Percentiles rank a stretch among this genome's conserved stretches.
These are phyloP conservation scores for Gloeophyllum trabeum DNA, from an alignment of 768 basidiomycete genomes.

Conservation along the genomic window DNA sequence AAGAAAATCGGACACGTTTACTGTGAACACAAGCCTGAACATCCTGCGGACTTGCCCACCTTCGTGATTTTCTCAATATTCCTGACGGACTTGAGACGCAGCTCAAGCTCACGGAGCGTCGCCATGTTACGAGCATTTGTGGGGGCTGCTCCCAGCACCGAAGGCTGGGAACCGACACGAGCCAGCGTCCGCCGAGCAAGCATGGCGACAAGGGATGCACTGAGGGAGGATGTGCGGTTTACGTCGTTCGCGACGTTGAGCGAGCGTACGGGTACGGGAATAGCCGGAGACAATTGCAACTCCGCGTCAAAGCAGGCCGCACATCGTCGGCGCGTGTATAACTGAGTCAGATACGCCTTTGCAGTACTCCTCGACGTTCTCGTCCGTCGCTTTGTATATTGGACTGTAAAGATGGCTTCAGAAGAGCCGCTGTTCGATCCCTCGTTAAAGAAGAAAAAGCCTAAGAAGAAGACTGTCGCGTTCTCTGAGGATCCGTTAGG, in stretches of 20 bases:
- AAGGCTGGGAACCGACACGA: conserved; percentile 29
- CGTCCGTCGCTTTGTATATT: conserved; percentile 15
- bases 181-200: conserved; percentile 37
- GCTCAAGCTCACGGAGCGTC: conserved; percentile 94
- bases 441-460: conserved; percentile 61
- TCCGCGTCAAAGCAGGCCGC: background rate
- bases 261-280: background rate
- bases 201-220: too few species aligned
- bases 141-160: conserved; percentile 25
- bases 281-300: background rate
- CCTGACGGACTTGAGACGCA: conserved; percentile 89
- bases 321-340: too few species aligned
- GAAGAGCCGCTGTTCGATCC: conserved; percentile 78
- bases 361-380: conserved; percentile 18
- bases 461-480: conserved; percentile 80
- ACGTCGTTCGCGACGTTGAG: background rate
- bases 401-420: conserved; percentile 32
- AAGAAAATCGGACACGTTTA: background rate
- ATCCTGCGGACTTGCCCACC: conserved; percentile 37
- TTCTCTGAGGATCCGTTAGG: conserved; percentile 80
- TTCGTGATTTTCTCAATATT: conserved; percentile 99
- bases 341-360: background rate
- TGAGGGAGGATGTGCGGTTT: too few species aligned
- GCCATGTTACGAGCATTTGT: conserved; percentile 80
- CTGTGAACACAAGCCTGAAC: background rate